These are phyloP conservation scores for Globomyces sp. DNA, from an alignment of 371 early-diverging fungal species.

Conservation along the genomic window DNA sequence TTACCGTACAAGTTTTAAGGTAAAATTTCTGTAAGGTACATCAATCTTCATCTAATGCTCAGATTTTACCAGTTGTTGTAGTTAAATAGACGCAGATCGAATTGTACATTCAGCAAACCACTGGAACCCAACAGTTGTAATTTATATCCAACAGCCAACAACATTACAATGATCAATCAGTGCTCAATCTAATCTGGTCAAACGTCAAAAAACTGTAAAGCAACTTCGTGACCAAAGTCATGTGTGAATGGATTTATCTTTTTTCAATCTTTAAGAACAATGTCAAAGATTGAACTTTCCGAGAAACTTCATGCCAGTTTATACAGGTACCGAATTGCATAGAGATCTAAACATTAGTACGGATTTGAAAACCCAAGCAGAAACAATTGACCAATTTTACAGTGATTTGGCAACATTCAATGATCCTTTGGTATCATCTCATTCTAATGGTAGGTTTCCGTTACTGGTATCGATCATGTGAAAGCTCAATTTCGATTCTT, in stretches of 20 bases:
- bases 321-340: background rate
- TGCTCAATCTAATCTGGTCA: background rate
- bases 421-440: background rate
- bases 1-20: too few relatives aligned
- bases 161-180: too few relatives aligned
- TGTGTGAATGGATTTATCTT: too few relatives aligned
- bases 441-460: background rate
- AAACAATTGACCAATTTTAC: background rate
- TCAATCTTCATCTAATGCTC: too few relatives aligned
- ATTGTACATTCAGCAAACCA: too few relatives aligned
- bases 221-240: constrained; percentile 11
- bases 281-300: constrained; percentile 6
- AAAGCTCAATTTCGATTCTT: background rate
- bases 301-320: background rate
- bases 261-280: background rate
- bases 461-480: background rate
- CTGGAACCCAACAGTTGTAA: too few relatives aligned
- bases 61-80: too few relatives aligned
- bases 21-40: too few relatives aligned
- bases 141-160: too few relatives aligned
- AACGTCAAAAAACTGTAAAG: background rate
- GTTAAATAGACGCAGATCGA: too few relatives aligned
- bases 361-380: background rate
- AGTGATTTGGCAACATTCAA: background rate
- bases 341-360: background rate